Evolutionary conservation across 345 rosid genomes (phyloP).

Genomic region (Noccaea bulbosa): DNA sequence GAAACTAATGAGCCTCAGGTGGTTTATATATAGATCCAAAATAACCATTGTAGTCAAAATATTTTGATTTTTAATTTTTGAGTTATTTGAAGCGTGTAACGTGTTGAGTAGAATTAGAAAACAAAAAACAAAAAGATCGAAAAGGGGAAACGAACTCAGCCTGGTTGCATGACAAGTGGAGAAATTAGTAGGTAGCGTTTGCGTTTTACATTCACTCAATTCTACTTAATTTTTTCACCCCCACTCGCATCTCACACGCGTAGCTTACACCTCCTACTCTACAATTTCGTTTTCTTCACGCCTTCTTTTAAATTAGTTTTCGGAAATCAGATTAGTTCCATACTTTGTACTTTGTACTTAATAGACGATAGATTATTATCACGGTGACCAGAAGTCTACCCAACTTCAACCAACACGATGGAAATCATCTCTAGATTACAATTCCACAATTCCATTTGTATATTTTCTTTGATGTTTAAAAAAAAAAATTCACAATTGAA

Average conservation of each 20-base stretch:
- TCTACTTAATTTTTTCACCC: background rate
- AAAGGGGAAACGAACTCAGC: constrained; percentile 50
- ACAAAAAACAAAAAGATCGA: constrained; percentile 4
- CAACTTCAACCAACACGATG: constrained; percentile 28
- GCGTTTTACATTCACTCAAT: constrained; percentile 48
- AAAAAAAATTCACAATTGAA: background rate
- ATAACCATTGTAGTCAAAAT: constrained; percentile 36
- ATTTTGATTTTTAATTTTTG: background rate
- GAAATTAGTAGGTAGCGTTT: constrained; percentile 57
- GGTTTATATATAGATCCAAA: constrained; percentile 47
- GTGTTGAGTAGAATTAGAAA: constrained; percentile 31
- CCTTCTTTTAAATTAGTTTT: constrained; percentile 30
- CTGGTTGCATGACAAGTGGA: constrained; percentile 79
- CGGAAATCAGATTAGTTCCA: constrained; percentile 4
- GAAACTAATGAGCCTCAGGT: constrained; percentile 38
- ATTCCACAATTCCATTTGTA: constrained; percentile 1
- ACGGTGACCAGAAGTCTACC: constrained; percentile 36
- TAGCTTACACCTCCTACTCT: background rate
- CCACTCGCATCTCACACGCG: constrained; percentile 35
- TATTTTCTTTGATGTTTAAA: background rate
- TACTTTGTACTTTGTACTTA: constrained; percentile 11
- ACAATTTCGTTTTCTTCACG: constrained; percentile 40
- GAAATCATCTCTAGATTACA: constrained; percentile 13
- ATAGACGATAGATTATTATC: constrained; percentile 8
- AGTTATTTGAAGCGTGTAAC: constrained; percentile 40